phyloP scores from a whole-genome alignment of 345 rosid genomes.

The Gossypium longicalyx region DNA sequence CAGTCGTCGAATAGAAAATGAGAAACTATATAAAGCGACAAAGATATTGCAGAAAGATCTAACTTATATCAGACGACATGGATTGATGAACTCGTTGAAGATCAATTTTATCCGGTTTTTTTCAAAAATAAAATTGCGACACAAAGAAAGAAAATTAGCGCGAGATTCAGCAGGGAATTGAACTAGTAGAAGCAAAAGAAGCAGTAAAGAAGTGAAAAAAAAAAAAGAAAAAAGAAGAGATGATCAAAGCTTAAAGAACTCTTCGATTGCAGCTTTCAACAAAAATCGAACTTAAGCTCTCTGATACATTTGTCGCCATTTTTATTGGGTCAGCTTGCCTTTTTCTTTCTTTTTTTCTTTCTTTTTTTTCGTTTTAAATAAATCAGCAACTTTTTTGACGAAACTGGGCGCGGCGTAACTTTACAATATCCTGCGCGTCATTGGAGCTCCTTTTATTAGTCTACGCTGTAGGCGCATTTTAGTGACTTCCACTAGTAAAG shows the following conservation, averaged over 20 bases:
- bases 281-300: background rate
- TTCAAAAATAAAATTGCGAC: background rate
- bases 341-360: background rate
- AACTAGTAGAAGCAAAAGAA: background rate
- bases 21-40: background rate
- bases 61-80: slow-evolving; percentile 6
- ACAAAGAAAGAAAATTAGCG: background rate
- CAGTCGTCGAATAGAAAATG: background rate
- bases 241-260: background rate
- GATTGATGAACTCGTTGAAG: background rate
- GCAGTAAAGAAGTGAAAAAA: background rate
- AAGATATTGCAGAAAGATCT: background rate
- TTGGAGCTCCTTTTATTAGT: background rate
- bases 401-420: slow-evolving; percentile 5
- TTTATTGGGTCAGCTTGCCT: background rate
- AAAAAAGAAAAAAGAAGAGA: background rate
- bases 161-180: background rate
- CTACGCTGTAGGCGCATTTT: slow-evolving; percentile 41
- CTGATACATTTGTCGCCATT: background rate
- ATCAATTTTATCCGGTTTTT: background rate
- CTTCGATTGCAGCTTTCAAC: background rate
- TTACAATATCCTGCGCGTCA: slow-evolving; percentile 6
- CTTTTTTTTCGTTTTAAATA: background rate
- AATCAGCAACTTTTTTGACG: background rate
- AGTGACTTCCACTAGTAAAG: background rate